These are phyloP conservation scores for Lantana camara DNA, from an alignment of 257 asterid species.

Conservation along the genomic window DNA sequence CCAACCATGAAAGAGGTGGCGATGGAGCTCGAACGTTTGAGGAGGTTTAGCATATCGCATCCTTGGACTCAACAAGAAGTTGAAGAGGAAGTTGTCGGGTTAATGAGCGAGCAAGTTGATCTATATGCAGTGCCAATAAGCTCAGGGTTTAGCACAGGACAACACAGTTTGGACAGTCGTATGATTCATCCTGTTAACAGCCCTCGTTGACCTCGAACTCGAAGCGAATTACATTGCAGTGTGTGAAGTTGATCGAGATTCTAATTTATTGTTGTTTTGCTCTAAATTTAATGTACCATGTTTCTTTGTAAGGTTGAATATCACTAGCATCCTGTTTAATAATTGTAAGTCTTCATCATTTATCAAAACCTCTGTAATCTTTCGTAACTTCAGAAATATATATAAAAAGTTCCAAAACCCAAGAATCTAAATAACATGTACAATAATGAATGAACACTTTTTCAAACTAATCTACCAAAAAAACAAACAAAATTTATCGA, in stretches of 20 bases:
- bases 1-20: slow-evolving; percentile 33
- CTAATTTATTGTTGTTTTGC: background rate
- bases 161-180: slow-evolving; percentile 23
- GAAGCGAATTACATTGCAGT: too few species aligned
- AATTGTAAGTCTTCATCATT: too few species aligned
- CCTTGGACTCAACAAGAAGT: slow-evolving; percentile 48
- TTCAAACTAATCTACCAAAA: too few species aligned
- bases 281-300: too few species aligned
- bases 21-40: slow-evolving; percentile 19
- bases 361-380: too few species aligned
- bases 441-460: background rate
- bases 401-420: too few species aligned
- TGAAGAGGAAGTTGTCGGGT: slow-evolving; percentile 25
- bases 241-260: too few species aligned
- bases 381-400: too few species aligned
- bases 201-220: slow-evolving; percentile 28
- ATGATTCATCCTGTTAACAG: slow-evolving; percentile 28
- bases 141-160: slow-evolving; percentile 21
- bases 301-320: too few species aligned
- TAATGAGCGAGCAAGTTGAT: slow-evolving; percentile 34
- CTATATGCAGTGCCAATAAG: slow-evolving; percentile 27
- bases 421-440: too few species aligned
- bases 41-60: slow-evolving; percentile 38
- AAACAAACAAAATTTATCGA: slow-evolving; percentile 16
- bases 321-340: too few species aligned